Percentiles rank a stretch among this genome's conserved stretches.
Evolutionary conservation across 2,329 filamentous ascomycete species (phyloP).

Genomic region (Colletotrichum tofieldiae): DNA sequence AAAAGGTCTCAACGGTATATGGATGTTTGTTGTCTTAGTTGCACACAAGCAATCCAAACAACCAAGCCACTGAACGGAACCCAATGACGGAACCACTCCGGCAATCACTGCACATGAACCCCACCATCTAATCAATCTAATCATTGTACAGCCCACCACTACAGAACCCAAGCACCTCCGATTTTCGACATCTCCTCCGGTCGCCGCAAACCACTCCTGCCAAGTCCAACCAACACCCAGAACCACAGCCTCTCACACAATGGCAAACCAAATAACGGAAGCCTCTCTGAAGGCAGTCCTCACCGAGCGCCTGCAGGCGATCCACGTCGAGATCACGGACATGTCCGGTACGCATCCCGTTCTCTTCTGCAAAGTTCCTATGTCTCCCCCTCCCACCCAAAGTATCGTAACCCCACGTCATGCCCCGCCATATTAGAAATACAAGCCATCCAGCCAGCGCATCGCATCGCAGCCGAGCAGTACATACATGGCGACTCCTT

Average conservation of each 20-base stretch:
- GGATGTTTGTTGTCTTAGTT: neutral
- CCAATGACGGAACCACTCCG: slow-evolving; percentile 16
- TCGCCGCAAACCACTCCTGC: slow-evolving; percentile 1
- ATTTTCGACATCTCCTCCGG: slow-evolving; percentile 38
- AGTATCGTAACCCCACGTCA: slow-evolving; percentile 28
- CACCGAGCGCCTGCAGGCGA: slow-evolving; percentile 78
- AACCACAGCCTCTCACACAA: slow-evolving; percentile 46
- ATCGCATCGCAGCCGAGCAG: slow-evolving; percentile 32
- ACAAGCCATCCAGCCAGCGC: slow-evolving; percentile 7
- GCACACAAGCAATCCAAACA: neutral
- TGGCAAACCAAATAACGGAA: slow-evolving; percentile 79
- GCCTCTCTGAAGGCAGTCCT: slow-evolving; percentile 79
- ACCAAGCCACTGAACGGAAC: slow-evolving; percentile 1
- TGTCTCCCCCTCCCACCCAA: slow-evolving; percentile 1
- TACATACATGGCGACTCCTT: neutral
- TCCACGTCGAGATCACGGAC: slow-evolving; percentile 90
- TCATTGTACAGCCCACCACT: slow-evolving; percentile 22
- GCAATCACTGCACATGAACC: slow-evolving; percentile 11
- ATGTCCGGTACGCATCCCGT: slow-evolving; percentile 81
- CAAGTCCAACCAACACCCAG: neutral
- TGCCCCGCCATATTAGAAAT: slow-evolving; percentile 31
- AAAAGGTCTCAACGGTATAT: neutral
- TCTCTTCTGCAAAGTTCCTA: neutral
- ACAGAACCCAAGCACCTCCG: slow-evolving; percentile 29
- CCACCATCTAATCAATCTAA: slow-evolving; percentile 45